These are phyloP conservation scores for Wickerhamomyces xylosicus DNA, from an alignment of 805 yeast species.

Conservation along the genomic window DNA sequence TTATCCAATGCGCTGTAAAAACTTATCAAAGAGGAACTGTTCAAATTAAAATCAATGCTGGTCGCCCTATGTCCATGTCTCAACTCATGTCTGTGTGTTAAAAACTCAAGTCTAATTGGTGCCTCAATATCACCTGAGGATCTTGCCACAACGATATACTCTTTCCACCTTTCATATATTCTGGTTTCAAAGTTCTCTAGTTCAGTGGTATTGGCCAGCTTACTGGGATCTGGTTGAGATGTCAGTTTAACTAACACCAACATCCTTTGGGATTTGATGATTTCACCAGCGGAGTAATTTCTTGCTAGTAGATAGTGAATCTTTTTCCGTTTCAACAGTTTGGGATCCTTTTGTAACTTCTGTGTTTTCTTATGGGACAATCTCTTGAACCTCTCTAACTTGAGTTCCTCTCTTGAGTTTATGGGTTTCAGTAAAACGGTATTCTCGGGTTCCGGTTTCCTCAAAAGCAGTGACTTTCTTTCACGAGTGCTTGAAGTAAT, in stretches of 20 bases:
- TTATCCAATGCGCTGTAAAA: constrained; percentile 65
- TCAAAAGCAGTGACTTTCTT: background rate
- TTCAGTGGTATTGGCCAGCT: constrained; percentile 33
- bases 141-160: constrained; percentile 63
- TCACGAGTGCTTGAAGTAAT: background rate
- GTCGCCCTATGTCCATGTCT: constrained; percentile 10
- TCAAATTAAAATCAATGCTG: constrained; percentile 21
- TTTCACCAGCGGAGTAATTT: constrained; percentile 42
- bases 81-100: constrained; percentile 28
- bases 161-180: constrained; percentile 68
- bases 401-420: constrained; percentile 10
- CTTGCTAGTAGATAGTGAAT: constrained; percentile 20
- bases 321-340: constrained; percentile 10
- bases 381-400: constrained; percentile 15
- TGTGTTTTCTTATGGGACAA: constrained; percentile 16
- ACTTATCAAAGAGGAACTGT: constrained; percentile 27
- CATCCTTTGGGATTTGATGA: constrained; percentile 58
- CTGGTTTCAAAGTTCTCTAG: constrained; percentile 41
- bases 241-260: constrained; percentile 48
- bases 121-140: constrained; percentile 38
- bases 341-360: constrained; percentile 5
- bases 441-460: constrained; percentile 1
- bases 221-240: constrained; percentile 9
- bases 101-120: constrained; percentile 59
- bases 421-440: constrained; percentile 3